Base-by-base conservation (phyloP, 2,329 filamentous ascomycete species). In the Mariannaea elegans region DNA sequence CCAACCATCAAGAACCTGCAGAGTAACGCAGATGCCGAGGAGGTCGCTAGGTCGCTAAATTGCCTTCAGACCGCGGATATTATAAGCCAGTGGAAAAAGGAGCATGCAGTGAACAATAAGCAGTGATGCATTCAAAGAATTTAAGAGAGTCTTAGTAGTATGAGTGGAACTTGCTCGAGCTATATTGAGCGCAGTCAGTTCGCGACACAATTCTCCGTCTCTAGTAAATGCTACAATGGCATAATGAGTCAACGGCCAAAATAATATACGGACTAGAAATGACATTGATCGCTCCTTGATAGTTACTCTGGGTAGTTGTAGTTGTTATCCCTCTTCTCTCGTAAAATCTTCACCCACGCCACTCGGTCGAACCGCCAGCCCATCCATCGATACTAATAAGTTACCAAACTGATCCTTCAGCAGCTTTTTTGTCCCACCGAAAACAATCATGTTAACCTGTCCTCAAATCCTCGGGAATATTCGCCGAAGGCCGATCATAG, bases 401-500 rank as follows among this genome's bases (percentile, higher is more conserved):
- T n/a, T n/a, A n/a, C n/a, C n/a, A n/a, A n/a, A n/a, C n/a, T n/a
- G n/a, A n/a, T n/a, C n/a, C n/a, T n/a, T n/a, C n/a, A 27, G 9
- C 24, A 27, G 24, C 24, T 27, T 27, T 27, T 5, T 5, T 27
- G 9, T 27, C 24, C 9, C 9, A 5, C 9, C 24, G 24, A 9
- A 27, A 6, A 34, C 34, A 41, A 55, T 46, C 39, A 38, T 27
- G 19, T 24, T 19, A 46, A 54, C 31, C 21, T 19, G 16, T 24
- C 18, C 34, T 24, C 36, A 27, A 31, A 19, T 4, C 16, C 12
- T 55, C 42, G 42, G 41, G 13, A 19, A 38, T 49, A 14, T 14
- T 54, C n/a, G n/a, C 55, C 48, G 50, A 54, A 21, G 51, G 41
- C 44, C 49, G 49, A 54, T 49, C 44, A 38, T 21, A 47, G 38